Evolutionary conservation across 1,284 basidiomycete genomes (phyloP), one percentile per base, ranked within the genome.

Genomic region (Kwoniella shivajii): DNA sequence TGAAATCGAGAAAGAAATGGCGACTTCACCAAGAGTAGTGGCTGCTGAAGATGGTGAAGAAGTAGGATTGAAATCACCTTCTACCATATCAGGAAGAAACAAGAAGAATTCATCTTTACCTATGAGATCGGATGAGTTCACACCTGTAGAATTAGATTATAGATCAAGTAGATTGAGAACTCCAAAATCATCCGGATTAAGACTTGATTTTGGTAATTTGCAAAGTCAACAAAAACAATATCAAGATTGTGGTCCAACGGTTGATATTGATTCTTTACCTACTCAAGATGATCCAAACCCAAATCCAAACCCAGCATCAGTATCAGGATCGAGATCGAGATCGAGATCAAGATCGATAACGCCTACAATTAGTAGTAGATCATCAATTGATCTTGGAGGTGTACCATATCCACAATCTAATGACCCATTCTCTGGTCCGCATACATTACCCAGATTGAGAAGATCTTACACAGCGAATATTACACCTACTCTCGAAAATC

Each of bases 181-280:
- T 30, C 45, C 31, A 22, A 54, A 54, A 46, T 18, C 30, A 22
- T 6, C 9, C 6, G 45, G 18, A 9, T 34, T 47, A 11, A 16
- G 5, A 36, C 26, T 47, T 20, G 45, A 47, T 36, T 22, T 47
- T 26, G 45, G 45, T 22, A 33, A 47, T 24, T 16, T 11, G 20
- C 16, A 29, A n/a, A n/a, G 11, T 11, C 6, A 20, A 9, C 14
- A 11, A 22, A 26, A 47, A 20, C 34, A 50, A 18, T 22, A 44
- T 18, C 20, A 37, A 46, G 22, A 37, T 50, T 13, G 52, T 5
- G 22, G 18, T 26, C 60, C 65, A 0, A 57, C 63, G 13, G 44
- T 65, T 50, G 66, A 70, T 46, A 16, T 56, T 31, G 68, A 68
- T 49, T 65, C 64, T 0, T 44, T 64, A 11, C 41, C 63, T 14